Evolutionary conservation across 352 stramenopile genomes (phyloP).

Genomic region (Halophytophthora polymorphica): DNA sequence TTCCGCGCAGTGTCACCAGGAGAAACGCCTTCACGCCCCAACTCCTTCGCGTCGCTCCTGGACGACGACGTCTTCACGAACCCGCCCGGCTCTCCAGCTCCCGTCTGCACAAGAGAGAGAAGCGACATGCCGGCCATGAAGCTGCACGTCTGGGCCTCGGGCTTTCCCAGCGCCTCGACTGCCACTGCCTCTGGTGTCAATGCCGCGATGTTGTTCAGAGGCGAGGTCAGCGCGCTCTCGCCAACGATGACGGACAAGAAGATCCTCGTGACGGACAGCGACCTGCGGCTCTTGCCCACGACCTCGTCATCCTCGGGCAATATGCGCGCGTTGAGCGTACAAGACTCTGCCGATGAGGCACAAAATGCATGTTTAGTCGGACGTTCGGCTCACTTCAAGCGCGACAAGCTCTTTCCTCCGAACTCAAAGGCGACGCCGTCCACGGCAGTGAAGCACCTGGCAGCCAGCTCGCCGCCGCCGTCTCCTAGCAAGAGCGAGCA

Average conservation of each 20-base stretch:
- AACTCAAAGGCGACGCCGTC: slow-evolving; percentile 4
- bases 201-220: slow-evolving; percentile 7
- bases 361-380: too few relatives aligned
- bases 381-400: slow-evolving; percentile 5
- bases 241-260: slow-evolving; percentile 41
- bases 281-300: slow-evolving; percentile 31
- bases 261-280: slow-evolving; percentile 43
- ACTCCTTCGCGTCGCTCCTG: slow-evolving; percentile 13
- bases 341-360: slow-evolving; percentile 2
- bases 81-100: background rate
- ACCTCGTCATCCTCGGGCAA: slow-evolving; percentile 9
- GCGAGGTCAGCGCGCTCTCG: slow-evolving; percentile 22
- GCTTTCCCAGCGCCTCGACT: background rate
- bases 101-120: background rate
- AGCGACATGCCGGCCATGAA: slow-evolving; percentile 4
- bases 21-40: background rate
- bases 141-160: slow-evolving; percentile 13
- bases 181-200: background rate
- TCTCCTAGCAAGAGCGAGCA: too few relatives aligned
- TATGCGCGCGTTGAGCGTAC: slow-evolving; percentile 12
- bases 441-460: background rate
- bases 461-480: too few relatives aligned
- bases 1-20: too few relatives aligned
- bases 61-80: slow-evolving; percentile 16
- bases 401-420: slow-evolving; percentile 25